A percentile compares a stretch with the other conserved stretches of the same genome.
Evolutionary conservation across 345 rosid species (phyloP).

Genomic region (Zanthoxylum bungeanum): DNA sequence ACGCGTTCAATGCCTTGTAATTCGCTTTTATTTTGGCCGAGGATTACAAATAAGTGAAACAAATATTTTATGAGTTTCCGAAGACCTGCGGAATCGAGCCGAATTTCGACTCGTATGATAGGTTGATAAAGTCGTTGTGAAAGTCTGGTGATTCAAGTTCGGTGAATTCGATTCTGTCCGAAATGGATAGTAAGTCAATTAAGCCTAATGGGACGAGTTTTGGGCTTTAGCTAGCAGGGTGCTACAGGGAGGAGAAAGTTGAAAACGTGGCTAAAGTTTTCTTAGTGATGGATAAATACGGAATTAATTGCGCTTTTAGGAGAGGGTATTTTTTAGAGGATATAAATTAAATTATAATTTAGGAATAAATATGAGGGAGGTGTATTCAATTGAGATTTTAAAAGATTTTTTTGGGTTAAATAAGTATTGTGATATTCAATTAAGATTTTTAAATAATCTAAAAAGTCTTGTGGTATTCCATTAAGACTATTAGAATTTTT

Average conservation of each 20-base stretch:
- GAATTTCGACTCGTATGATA: constrained; percentile 56
- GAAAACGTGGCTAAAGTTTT: constrained; percentile 70
- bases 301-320: no score
- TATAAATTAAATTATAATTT: no score
- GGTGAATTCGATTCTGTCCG: constrained; percentile 53
- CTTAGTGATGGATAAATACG: constrained; percentile 54
- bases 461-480: no score
- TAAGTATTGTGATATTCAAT: no score
- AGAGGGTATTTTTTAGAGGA: no score
- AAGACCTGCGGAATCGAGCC: constrained; percentile 46
- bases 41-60: constrained; percentile 54
- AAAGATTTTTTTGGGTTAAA: no score
- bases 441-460: no score
- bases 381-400: no score
- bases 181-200: constrained; percentile 69
- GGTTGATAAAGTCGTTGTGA: constrained; percentile 55
- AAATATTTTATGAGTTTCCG: constrained; percentile 64
- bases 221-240: constrained; percentile 54
- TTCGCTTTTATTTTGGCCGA: constrained; percentile 60
- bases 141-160: constrained; percentile 60
- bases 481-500: no score
- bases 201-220: constrained; percentile 52
- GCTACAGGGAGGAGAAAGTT: constrained; percentile 62
- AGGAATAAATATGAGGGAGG: no score
- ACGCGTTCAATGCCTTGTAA: constrained; percentile 57